Base-by-base conservation (phyloP, 768 basidiomycete species). In the Auriscalpium orientale region DNA sequence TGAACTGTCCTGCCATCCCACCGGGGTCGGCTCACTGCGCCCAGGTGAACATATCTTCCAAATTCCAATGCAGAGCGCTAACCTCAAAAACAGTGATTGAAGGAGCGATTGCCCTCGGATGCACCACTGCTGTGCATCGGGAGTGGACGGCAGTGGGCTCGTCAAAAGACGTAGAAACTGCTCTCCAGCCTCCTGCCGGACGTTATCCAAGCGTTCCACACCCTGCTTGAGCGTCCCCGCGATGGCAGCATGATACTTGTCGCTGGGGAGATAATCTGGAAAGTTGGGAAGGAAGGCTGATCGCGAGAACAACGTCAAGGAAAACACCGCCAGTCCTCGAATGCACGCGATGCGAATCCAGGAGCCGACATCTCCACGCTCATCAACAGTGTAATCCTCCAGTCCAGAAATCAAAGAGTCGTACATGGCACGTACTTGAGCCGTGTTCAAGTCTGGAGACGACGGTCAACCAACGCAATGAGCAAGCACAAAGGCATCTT, bases 331-430 rank as follows among this genome's bases (percentile, higher is more conserved):
- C 54, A 94, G 71, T 10, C 87, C 86, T 47, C 75, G 76, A 51
- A 94, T 78, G 63, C 86, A 89, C 2, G 84, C 82, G 8, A 89
- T 79, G 59, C 95, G 89, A 51, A 94, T 80, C 93, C 94, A 97
- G 2, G 95, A 98, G 44, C 95, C 95, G 38, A 99, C 88, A 66
- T 99, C 97, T 4, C 95, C 95, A 61, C 95, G 84, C 67, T 97
- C 90, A 67, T 99, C 95, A 49, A 82, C 83, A 6, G 91, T 88
- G 66, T 98, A 99, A 72, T 99, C 95, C 18, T 82, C 76, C 52
- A 99, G 70, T 4, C 91, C 94, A n/a, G 65, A 67, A n/a, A 85
- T 68, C 38, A 91, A 66, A 18, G 80, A 77, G 53, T 78, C 72
- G 51, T 87, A 73, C 54, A 91, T 50, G 18, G 20, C 51, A 18